Percentiles rank a stretch among this genome's conserved stretches.
Conservation (phyloP, 1,284 basidiomycete species). For the Cryptococcus wingfieldii region DNA sequence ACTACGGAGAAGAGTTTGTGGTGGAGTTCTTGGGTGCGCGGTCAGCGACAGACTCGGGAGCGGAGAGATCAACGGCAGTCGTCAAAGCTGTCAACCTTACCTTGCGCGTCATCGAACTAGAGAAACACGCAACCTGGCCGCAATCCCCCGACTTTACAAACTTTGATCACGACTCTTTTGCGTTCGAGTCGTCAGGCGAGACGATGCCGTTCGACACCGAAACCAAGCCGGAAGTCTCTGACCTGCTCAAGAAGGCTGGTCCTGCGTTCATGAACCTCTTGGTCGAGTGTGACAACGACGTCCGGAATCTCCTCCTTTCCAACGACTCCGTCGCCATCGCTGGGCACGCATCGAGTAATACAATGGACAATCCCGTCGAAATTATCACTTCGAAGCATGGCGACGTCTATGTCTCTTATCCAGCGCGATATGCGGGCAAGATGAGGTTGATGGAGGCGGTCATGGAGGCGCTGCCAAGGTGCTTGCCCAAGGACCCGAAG, state of each 20-base stretch:
- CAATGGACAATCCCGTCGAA: slow-evolving; percentile 41
- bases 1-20: slow-evolving; percentile 78
- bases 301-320: slow-evolving; percentile 74
- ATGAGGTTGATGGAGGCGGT: slow-evolving; percentile 72
- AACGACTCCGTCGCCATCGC: slow-evolving; percentile 72
- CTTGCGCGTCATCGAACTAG: slow-evolving; percentile 66
- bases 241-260: slow-evolving; percentile 68
- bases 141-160: slow-evolving; percentile 64
- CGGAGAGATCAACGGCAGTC: slow-evolving; percentile 70
- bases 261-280: slow-evolving; percentile 63
- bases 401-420: slow-evolving; percentile 69
- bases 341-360: slow-evolving; percentile 57
- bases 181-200: slow-evolving; percentile 67
- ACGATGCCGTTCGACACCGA: slow-evolving; percentile 56
- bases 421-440: slow-evolving; percentile 59
- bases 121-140: slow-evolving; percentile 72
- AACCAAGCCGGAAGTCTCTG: slow-evolving; percentile 65
- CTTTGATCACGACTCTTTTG: slow-evolving; percentile 47
- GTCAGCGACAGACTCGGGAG: slow-evolving; percentile 54
- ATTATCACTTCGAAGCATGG: slow-evolving; percentile 55
- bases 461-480: slow-evolving; percentile 82
- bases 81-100: slow-evolving; percentile 74
- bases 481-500: slow-evolving; percentile 56
- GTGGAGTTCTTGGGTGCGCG: slow-evolving; percentile 70
- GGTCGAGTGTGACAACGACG: slow-evolving; percentile 60